Base-by-base conservation (phyloP, 2,329 filamentous ascomycete genomes). In the Botrytis deweyae region DNA sequence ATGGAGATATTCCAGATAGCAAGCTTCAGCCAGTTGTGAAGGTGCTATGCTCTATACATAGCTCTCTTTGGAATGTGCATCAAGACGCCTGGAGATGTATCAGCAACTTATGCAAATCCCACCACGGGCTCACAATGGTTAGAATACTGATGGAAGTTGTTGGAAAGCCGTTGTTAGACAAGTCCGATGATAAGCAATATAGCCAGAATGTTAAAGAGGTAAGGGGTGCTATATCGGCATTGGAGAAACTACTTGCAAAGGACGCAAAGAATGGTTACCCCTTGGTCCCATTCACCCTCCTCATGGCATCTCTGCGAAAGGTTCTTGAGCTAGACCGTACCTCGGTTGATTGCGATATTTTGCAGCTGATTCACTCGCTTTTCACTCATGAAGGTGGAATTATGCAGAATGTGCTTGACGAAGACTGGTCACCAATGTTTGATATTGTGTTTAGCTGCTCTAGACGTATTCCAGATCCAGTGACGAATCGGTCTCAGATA, bases 1-100 rank as follows among this genome's bases (percentile, higher is more conserved):
- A 92, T 80, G 90, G 91, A 6, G 88, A 89, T 49, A 89, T 95
- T 64, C 92, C 92, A 0, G 84, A 83, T 69, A 84, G 84, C 72
- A 89, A 88, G 74, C 85, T 94, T 59, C 87, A 87, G 77, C 86
- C 87, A 49, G 93, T 90, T 78, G 86, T 95, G 52, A 89, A 91
- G 75, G 88, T 94, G 4, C 84, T 95, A 71, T 91, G 91, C 78
- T 91, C 90, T 59, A 91, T 94, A 74, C 91, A 92, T 80, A 90
- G 88, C 75, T 85, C 93, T 69, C 88, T 94, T 3, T 83, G 84
- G 20, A 84, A 83, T 64, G 85, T 93, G 18, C 85, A 88, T 74
- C 88, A 90, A 75, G 86, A 88, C 59, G 87, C 92, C 4, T 94
- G 92, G 92, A 88, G 89, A 75, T 91, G 90, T 0, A 84, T 94